phyloP scores from a whole-genome alignment of 2,329 filamentous ascomycete genomes.

The Pezicula radicicola region DNA sequence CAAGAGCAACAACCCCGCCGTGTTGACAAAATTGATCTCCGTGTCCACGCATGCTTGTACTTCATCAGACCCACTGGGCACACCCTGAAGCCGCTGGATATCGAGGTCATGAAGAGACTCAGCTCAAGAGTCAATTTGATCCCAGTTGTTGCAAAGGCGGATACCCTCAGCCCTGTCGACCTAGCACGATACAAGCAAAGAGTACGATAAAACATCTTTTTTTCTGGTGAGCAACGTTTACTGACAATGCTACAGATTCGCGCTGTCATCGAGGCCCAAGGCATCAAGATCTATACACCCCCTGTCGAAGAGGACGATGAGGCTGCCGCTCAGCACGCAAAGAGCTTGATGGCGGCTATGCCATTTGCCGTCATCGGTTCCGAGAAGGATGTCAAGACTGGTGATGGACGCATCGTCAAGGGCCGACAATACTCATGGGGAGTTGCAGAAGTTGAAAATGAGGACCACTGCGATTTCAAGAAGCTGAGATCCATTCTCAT shows the following conservation, averaged over 20 bases:
- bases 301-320: conserved; percentile 98
- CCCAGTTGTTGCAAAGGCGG: conserved; percentile 96
- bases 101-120: conserved; percentile 99
- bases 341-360: conserved; percentile 93
- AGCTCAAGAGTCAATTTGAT: conserved; percentile 98
- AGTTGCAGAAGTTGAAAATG: conserved; percentile 98
- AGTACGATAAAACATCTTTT: conserved; percentile 49
- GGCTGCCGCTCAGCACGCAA: conserved; percentile 89
- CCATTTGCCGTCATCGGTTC: conserved; percentile 98
- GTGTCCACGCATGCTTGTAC: conserved; percentile 97
- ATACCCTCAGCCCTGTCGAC: conserved; percentile 91
- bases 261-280: conserved; percentile 94
- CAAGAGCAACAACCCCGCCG: conserved; percentile 99
- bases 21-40: conserved; percentile 97
- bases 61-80: conserved; percentile 98
- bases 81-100: conserved; percentile 96
- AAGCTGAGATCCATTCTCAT: conserved; percentile 98
- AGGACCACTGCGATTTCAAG: conserved; percentile 99
- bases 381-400: conserved; percentile 98
- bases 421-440: conserved; percentile 99
- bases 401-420: conserved; percentile 95
- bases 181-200: conserved; percentile 92
- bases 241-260: conserved; percentile 64
- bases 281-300: conserved; percentile 99
- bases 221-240: conserved; percentile 1